These are phyloP conservation scores for Paspalum vaginatum DNA, from an alignment of 176 grass and related monocot genomes.

Conservation along the genomic window DNA sequence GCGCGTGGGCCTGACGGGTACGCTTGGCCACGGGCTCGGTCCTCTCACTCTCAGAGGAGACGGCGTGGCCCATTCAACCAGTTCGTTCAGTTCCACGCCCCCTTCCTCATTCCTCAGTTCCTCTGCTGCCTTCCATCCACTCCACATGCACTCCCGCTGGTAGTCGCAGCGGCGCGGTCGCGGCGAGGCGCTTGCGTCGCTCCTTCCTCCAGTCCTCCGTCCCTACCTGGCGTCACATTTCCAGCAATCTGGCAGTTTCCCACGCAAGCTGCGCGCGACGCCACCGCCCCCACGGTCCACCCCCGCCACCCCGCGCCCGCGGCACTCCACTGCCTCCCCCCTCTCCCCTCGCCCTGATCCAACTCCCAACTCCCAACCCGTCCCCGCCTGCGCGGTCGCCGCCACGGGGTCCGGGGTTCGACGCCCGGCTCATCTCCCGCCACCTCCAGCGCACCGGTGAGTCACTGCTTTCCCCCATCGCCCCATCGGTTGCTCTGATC, in stretches of 20 bases:
- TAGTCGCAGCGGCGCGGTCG: background rate
- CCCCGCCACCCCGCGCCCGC: background rate
- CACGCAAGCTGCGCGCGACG: constrained; percentile 14
- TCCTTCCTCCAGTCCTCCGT: background rate
- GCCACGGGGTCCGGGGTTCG: constrained; percentile 17
- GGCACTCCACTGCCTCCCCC: background rate
- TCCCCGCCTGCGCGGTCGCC: constrained; percentile 7
- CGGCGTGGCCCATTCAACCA: background rate
- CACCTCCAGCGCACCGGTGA: constrained; percentile 28
- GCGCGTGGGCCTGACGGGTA: too few relatives aligned
- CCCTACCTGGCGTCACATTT: background rate
- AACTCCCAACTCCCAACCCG: background rate
- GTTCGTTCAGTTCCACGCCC: background rate
- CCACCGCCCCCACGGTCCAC: background rate
- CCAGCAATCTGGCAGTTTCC: constrained; percentile 12
- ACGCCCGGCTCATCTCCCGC: constrained; percentile 34
- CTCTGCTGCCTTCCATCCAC: background rate
- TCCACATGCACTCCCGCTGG: background rate
- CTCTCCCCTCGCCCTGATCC: background rate
- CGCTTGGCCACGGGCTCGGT: too few relatives aligned
- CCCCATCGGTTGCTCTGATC: constrained; percentile 22
- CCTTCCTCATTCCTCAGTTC: background rate
- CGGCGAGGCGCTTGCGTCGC: background rate
- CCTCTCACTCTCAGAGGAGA: too few relatives aligned
- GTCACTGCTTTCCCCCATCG: background rate